Base-by-base conservation (phyloP, 805 yeast species). In the Suhomyces prunicola region DNA sequence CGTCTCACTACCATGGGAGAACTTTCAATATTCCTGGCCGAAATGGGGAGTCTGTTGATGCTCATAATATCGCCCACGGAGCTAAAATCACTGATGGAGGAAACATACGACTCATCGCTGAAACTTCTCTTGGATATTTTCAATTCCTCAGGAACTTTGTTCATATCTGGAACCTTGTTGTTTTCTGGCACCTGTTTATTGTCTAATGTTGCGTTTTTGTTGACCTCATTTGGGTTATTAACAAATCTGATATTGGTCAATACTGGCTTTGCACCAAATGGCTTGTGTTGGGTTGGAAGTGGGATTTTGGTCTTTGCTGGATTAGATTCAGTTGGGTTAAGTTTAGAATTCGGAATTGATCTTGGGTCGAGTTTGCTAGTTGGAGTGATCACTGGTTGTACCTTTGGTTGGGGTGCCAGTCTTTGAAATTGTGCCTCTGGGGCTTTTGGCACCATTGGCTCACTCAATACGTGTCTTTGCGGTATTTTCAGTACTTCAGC, bases 41-140 rank as follows among this genome's bases (percentile, higher is more conserved):
- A 39, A 10, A 46, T 27, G 2, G 55, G 52, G 3, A 48, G 17
- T 4, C 42, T 53, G 8, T 57, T 51, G 26, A 61, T 57, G 45
- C 61, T 64, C 55, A 66, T 54, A 22, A 66, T 57, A 44, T 71
- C 76, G 1, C 72, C 73, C 15, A 68, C 58, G 1, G 76, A 66
- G 53, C 73, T 70, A 52, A 71, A 68, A 0, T 73, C 66, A 53
- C 75, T 70, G 10, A 72, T 69, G 0, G 77, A 69, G 5, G 76
- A 71, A 1, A 70, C 74, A 17, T 61, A 64, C 1, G 77, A 71
- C 49, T 73, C 69, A 31, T 62, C 77, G 44, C 77, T 72, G 52
- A 71, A 69, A 9, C 63, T 63, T 48, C 78, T 53, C 44, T 59
- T 61, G 40, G 52, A 56, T 9, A 60, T 55, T 17, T 45, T 48